Base-by-base conservation (phyloP, 495 filamentous ascomycete species). In the Penicillium antarcticum region DNA sequence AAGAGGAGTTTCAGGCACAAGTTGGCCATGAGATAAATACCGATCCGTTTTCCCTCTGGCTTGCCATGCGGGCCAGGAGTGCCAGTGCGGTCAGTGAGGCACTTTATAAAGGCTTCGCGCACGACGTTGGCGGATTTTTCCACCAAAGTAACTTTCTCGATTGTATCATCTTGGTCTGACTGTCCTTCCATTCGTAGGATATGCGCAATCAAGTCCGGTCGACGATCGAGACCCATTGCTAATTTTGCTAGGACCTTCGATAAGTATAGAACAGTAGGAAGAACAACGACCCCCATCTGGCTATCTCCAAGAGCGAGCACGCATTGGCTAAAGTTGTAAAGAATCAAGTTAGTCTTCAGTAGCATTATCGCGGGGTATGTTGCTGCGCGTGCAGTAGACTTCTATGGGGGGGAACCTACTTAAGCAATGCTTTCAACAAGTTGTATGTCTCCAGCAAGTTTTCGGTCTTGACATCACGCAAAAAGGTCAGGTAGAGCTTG, bases 11-110 rank as follows among this genome's bases (percentile, higher is more conserved):
- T 95, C 23, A 97, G 69, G 16, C 91, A 91, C 24, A 96, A 73
- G 57, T 97, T 97, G 7, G 92, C 92, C 70, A 95, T 90, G 7
- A 85, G 76, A 61, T 97, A 95, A 37, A 96, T 92, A 0, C 89
- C 92, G 13, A 86, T 72, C 56, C 92, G 88, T 66, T 91, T 95
- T 34, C 92, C 89, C 52, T 88, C 83, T 6, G 88, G 87, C 57
- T 80, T 79, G 4, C 70, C 73, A 26, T 69, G 58, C 10, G 63
- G 50, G 13, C 81, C 80, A 10, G 80, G 64, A 26, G 78, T 80
- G 31, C 82, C 80, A 8, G 81, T 87, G 18, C 91, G 83, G 59
- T 97, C 92, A 4, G 84, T 90, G 34, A 96, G 75, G 57, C 92
- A 96, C 33, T 89, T 89, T 37, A 89, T 95, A 63, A 97, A 96